Percentiles rank a stretch among this genome's conserved stretches.
Conservation (phyloP, 305 asterid species). For the Caryopteris hybrid region DNA sequence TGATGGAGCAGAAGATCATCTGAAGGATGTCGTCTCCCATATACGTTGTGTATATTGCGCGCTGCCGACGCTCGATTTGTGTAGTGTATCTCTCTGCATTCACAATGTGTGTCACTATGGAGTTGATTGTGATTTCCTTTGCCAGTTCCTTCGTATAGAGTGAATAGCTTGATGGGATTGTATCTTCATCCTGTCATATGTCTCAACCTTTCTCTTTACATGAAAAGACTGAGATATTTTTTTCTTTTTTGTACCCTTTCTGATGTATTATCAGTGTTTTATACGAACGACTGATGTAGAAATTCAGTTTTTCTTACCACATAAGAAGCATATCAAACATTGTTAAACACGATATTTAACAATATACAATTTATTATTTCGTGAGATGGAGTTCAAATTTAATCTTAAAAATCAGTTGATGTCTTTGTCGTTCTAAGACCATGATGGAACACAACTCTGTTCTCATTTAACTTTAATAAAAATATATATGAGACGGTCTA, state of each 20-base stretch:
- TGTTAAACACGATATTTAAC: too few relatives aligned
- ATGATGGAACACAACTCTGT: too few relatives aligned
- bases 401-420: too few relatives aligned
- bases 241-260: background rate
- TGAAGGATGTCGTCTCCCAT: background rate
- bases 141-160: conserved; percentile 9
- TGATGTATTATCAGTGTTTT: background rate
- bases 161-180: conserved; percentile 13
- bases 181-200: conserved; percentile 7
- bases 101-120: background rate
- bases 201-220: background rate
- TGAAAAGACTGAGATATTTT: background rate
- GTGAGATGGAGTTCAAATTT: too few relatives aligned
- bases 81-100: conserved; percentile 8
- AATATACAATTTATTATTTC: too few relatives aligned
- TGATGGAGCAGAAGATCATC: conserved; percentile 28
- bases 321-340: too few relatives aligned
- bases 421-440: too few relatives aligned
- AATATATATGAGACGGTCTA: too few relatives aligned
- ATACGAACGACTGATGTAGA: too few relatives aligned
- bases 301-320: too few relatives aligned
- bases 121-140: conserved; percentile 10
- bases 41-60: conserved; percentile 12
- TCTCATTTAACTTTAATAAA: too few relatives aligned
- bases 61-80: conserved; percentile 14